Base-by-base conservation (phyloP, 2,329 filamentous ascomycete species). In the Leptosphaerulina australis region DNA sequence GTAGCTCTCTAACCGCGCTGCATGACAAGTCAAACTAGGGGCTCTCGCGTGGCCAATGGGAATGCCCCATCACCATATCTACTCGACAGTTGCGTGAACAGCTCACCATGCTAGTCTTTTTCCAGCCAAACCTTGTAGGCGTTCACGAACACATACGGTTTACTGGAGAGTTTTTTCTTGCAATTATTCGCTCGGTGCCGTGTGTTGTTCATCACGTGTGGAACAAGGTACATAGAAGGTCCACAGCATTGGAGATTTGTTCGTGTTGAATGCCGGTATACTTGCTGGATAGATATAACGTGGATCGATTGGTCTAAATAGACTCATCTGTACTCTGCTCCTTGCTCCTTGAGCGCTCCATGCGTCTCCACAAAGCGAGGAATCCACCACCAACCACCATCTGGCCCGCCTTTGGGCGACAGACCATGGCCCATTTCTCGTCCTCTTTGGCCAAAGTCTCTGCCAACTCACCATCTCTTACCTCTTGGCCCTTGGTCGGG, bases 381-480 rank as follows among this genome's bases (percentile, higher is more conserved):
- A 74, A 74, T 2, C 71, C 71, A 17, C 71, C 71, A 20, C 71
- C 71, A 8, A 71, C 63, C 5, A 72, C 60, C 53, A 55, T 59
- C 37, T 70, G 61, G 3, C 68, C 69, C 11, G 57, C 67, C 53
- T 70, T 72, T n/a, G 71, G 71, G 35, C 71, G 61, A 46, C 71
- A 74, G 2, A 74, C 58, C 60, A 71, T 72, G 30, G 63, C 68
- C 66, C 65, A 71, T 40, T 66, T 62, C 12, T 70, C 66, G 15
- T 68, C 58, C 18, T 54, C 48, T 44, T 63, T 66, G 33, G 45
- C 59, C 33, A 67, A 18, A 8, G 59, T 58, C 45, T 59, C 58
- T 39, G 57, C 63, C 35, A 71, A 56, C 52, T 69, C 68, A 45
- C 54, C 48, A 8, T 69, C 67, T 44, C 68, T 60, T 45, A 52